Percentiles rank a stretch among this genome's conserved stretches.
phyloP scores from a whole-genome alignment of 306 rosid species.

The Rubus idaeus region DNA sequence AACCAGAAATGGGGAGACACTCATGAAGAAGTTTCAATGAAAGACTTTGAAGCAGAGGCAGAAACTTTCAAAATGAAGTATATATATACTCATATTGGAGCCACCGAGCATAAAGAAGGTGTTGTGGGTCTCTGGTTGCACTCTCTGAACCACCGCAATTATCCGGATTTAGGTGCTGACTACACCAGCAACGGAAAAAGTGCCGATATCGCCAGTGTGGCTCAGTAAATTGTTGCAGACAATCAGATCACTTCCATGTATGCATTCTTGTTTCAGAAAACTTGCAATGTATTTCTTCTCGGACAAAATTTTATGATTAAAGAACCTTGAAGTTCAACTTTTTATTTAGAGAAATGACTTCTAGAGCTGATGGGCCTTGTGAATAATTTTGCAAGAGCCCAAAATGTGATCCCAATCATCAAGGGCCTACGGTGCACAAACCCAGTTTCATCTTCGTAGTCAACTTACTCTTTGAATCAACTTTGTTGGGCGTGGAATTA shows the following conservation, averaged over 20 bases:
- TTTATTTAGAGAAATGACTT: not conserved
- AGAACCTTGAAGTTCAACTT: not conserved
- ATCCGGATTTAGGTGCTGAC: slow-evolving; percentile 57
- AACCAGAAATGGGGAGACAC: slow-evolving; percentile 91
- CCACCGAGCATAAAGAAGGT: slow-evolving; percentile 85
- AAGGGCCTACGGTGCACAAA: not conserved
- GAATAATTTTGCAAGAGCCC: not conserved
- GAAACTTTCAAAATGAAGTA: slow-evolving; percentile 79
- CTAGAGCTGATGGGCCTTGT: not conserved
- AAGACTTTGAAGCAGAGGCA: slow-evolving; percentile 66
- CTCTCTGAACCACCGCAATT: slow-evolving; percentile 87
- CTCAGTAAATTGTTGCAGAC: slow-evolving; percentile 28
- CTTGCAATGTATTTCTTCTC: not conserved
- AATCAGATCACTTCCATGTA: slow-evolving; percentile 19
- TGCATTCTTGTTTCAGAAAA: slow-evolving; percentile 20
- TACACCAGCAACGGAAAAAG: slow-evolving; percentile 11
- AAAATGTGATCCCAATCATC: not conserved
- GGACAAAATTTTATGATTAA: not conserved
- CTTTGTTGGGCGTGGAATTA: slow-evolving; percentile 1
- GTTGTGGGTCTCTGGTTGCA: slow-evolving; percentile 83
- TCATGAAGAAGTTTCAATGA: slow-evolving; percentile 87
- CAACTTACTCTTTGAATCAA: not conserved
- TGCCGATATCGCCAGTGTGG: slow-evolving; percentile 27
- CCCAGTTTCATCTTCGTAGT: not conserved
- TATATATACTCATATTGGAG: slow-evolving; percentile 76